Base-by-base conservation (phyloP, 306 rosid genomes). In the Lathyrus tuberosus region DNA sequence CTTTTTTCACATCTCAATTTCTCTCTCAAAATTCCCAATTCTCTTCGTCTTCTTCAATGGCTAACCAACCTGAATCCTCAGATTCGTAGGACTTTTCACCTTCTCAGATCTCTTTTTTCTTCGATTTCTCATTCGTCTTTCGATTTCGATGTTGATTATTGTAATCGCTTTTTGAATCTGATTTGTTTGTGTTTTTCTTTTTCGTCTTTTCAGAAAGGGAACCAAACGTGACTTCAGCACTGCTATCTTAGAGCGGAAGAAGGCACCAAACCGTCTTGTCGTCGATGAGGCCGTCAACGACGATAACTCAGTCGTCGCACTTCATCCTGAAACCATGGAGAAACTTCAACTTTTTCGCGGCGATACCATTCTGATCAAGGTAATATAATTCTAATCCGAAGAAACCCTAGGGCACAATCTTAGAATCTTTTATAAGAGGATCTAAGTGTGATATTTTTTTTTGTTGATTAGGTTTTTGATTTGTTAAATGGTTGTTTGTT, bases 211-310 rank as follows among this genome's bases (percentile, higher is more conserved):
- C 89, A 94, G 98, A 12, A 88, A 94, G 85, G 96, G 92, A 30
- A 74, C 95, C 1, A 94, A 89, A 84, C 71, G 87, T 66, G 99
- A 94, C 67, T 94, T 84, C 54, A 88, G 92, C 64, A 94, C 99
- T 0, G 97, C 97, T 71, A 94, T 94, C 76, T 56, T 91, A 49
- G 99, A 94, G 79, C 93, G 97, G 48, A 94, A 91, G 92, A 94
- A 94, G 76, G 85, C 99, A 0, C 88, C 92, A 1, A 94, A 94
- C 65, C 90, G 97, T 2, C 86, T 94, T 2, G 86, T 94, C 8
- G 99, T 94, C 11, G 99, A 94, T 33, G 99, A 94, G 69, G 96
- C 99, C n/a, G 59, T 91, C 62, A 88, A 91, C 78, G 97, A 94
- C 9, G 99, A 94, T 76, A 94, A 94, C 86, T 94, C 98, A 0